Evolutionary conservation across 1,139 yeast species (phyloP).

Genomic region (Magnusiomyces starmeri): DNA sequence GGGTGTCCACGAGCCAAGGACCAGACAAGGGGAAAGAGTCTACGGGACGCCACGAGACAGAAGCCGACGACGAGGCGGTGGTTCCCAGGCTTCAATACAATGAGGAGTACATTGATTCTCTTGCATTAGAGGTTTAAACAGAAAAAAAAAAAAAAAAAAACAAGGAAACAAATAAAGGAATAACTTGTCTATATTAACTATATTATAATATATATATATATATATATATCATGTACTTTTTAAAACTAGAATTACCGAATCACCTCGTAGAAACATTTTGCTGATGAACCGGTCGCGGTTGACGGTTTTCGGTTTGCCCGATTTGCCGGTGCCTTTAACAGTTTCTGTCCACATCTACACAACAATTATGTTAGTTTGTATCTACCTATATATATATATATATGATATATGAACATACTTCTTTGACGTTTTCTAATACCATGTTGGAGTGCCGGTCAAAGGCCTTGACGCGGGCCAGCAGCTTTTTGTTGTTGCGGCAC

Average conservation of each 20-base stretch:
- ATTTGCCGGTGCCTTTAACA: slow-evolving; percentile 60
- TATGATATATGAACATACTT: slow-evolving; percentile 34
- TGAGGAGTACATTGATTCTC: neutral
- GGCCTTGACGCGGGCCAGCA: slow-evolving; percentile 84
- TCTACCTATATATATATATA: too few relatives aligned
- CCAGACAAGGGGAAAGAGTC: too few relatives aligned
- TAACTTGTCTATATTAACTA: too few relatives aligned
- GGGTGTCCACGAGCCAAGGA: neutral
- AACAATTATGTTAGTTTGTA: neutral
- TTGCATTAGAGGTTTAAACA: neutral
- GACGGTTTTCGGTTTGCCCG: slow-evolving; percentile 48
- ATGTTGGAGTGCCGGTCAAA: slow-evolving; percentile 94
- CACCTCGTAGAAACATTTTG: slow-evolving; percentile 90
- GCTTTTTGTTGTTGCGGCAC: slow-evolving; percentile 85
- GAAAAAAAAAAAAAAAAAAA: too few relatives aligned
- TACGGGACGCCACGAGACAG: too few relatives aligned
- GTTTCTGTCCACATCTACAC: slow-evolving; percentile 64
- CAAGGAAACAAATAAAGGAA: too few relatives aligned
- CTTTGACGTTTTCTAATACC: slow-evolving; percentile 88
- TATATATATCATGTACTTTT: slow-evolving; percentile 19
- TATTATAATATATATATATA: neutral
- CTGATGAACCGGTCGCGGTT: slow-evolving; percentile 80
- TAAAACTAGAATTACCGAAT: slow-evolving; percentile 80
- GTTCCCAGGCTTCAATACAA: neutral
- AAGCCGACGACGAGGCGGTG: neutral